Conservation (phyloP, 2,329 filamentous ascomycete species). For the Sporothrix humicola region DNA sequence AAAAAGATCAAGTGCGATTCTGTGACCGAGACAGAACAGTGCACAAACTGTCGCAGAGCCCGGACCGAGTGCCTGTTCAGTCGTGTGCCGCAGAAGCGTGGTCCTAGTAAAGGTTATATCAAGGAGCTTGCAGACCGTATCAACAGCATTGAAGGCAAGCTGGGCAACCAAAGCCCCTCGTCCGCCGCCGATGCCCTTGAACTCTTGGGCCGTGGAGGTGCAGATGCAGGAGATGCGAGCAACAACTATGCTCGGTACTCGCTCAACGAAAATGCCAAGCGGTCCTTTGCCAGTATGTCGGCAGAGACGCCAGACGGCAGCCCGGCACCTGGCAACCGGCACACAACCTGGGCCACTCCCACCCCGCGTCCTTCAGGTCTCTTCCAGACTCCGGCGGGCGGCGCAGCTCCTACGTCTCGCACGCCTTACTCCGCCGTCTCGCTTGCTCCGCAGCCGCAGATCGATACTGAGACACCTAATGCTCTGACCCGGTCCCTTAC, state of each 20-base stretch:
- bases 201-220: conserved; percentile 23
- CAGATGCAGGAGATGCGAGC: conserved; percentile 51
- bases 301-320: conserved; percentile 46
- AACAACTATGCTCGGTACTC: conserved; percentile 47
- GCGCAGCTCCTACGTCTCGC: conserved; percentile 27
- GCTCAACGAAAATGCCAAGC: conserved; percentile 51
- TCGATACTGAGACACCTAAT: conserved; percentile 30
- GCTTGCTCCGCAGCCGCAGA: conserved; percentile 35
- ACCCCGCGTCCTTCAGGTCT: conserved; percentile 51
- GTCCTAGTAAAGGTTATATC: conserved; percentile 93
- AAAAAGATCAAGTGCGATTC: conserved; percentile 93
- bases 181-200: conserved; percentile 46
- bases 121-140: conserved; percentile 88
- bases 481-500: conserved; percentile 34
- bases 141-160: conserved; percentile 79
- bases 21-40: conserved; percentile 74
- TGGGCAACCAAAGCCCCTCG: conserved; percentile 56
- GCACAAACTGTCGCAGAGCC: conserved; percentile 80
- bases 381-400: conserved; percentile 36
- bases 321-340: conserved; percentile 50
- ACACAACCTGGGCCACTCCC: conserved; percentile 56
- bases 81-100: conserved; percentile 84
- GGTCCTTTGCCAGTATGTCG: conserved; percentile 57
- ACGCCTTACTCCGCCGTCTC: conserved; percentile 32
- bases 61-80: conserved; percentile 83